phyloP scores from a whole-genome alignment of 2,329 filamentous ascomycete species.

The Epichloe glyceriae region DNA sequence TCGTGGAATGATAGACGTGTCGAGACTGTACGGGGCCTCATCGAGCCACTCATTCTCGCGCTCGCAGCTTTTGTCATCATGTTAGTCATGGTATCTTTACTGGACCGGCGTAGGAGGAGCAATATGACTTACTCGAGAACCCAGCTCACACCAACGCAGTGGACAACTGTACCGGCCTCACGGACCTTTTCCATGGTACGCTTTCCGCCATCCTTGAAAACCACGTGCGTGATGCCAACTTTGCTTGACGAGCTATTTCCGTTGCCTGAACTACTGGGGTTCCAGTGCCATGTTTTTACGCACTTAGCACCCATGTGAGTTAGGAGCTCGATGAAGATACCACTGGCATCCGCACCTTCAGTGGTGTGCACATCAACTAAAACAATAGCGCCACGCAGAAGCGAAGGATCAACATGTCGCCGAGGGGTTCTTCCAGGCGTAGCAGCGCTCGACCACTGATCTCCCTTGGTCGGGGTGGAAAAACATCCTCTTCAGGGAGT shows the following conservation, averaged over 20 bases:
- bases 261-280: conserved; percentile 30
- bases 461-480: conserved; percentile 29
- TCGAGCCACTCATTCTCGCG: conserved; percentile 65
- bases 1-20: conserved; percentile 53
- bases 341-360: conserved; percentile 67
- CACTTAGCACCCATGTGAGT: conserved; percentile 71
- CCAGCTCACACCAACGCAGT: conserved; percentile 81
- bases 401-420: conserved; percentile 34
- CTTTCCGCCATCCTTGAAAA: conserved; percentile 78
- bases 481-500: neutral
- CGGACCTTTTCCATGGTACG: conserved; percentile 71
- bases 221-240: conserved; percentile 73
- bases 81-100: conserved; percentile 16
- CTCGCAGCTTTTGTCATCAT: conserved; percentile 41
- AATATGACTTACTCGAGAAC: conserved; percentile 71
- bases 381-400: conserved; percentile 61
- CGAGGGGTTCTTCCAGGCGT: conserved; percentile 46
- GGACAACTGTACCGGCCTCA: conserved; percentile 58
- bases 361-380: conserved; percentile 76
- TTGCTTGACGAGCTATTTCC: conserved; percentile 31
- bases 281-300: conserved; percentile 65
- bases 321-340: conserved; percentile 69
- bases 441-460: conserved; percentile 39
- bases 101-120: conserved; percentile 9
- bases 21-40: conserved; percentile 55